Conservation (phyloP, 2,329 filamentous ascomycete genomes). For the Biscogniauxia mediterranea region DNA sequence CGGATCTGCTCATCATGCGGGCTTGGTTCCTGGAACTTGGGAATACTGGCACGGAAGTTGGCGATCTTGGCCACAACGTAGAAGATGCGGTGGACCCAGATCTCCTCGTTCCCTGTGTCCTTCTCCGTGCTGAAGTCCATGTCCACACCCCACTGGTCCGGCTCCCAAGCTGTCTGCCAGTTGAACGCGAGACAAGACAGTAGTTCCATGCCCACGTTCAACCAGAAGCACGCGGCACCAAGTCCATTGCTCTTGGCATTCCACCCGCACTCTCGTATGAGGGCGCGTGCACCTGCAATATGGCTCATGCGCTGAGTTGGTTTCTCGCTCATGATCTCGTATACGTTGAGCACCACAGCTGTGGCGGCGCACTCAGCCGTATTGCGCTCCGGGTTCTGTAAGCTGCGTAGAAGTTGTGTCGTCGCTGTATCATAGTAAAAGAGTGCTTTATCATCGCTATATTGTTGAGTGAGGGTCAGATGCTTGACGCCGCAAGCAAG, state of each 20-base stretch:
- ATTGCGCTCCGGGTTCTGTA: slow-evolving; percentile 84
- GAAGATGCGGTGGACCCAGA: slow-evolving; percentile 86
- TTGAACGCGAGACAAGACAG: slow-evolving; percentile 83
- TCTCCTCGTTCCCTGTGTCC: slow-evolving; percentile 63
- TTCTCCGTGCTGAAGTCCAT: slow-evolving; percentile 57
- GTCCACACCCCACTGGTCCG: slow-evolving; percentile 85
- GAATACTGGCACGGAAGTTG: slow-evolving; percentile 75
- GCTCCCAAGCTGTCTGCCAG: slow-evolving; percentile 84
- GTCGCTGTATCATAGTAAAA: slow-evolving; percentile 87
- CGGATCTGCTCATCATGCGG: slow-evolving; percentile 63
- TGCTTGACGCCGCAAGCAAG: slow-evolving; percentile 86
- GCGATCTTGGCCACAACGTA: slow-evolving; percentile 85
- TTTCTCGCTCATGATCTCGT: slow-evolving; percentile 86
- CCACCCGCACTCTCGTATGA: slow-evolving; percentile 91
- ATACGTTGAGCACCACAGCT: slow-evolving; percentile 85
- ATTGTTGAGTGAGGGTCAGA: slow-evolving; percentile 63
- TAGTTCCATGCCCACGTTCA: slow-evolving; percentile 90
- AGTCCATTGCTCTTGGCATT: slow-evolving; percentile 75
- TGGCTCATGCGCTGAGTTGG: slow-evolving; percentile 83
- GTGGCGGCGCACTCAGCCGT: slow-evolving; percentile 82
- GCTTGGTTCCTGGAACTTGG: slow-evolving; percentile 57
- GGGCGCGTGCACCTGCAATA: slow-evolving; percentile 76
- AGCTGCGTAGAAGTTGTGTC: slow-evolving; percentile 68
- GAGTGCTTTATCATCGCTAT: slow-evolving; percentile 73
- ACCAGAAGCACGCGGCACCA: slow-evolving; percentile 88